These are phyloP conservation scores for Fusarium sp. DNA, from an alignment of 2,329 filamentous ascomycete genomes.

Conservation along the genomic window DNA sequence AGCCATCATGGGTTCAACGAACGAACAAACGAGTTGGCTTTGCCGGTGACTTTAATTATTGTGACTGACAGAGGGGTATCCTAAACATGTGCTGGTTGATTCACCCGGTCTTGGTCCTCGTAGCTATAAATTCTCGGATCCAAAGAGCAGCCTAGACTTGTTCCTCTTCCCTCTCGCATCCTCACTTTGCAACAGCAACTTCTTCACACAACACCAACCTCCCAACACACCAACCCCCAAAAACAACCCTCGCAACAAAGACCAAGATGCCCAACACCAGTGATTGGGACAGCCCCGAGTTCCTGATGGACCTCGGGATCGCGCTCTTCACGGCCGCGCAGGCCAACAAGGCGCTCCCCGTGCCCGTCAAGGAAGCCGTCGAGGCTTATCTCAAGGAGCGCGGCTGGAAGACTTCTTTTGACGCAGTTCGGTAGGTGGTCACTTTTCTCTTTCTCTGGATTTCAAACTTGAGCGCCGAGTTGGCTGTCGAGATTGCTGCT, in stretches of 20 bases:
- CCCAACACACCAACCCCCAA: not conserved
- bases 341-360: constrained; percentile 42
- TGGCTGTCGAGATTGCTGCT: not conserved
- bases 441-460: not conserved
- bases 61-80: not conserved
- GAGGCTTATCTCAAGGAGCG: constrained; percentile 48
- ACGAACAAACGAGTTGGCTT: not conserved
- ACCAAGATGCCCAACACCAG: constrained; percentile 37
- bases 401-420: constrained; percentile 56
- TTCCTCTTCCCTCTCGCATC: not conserved
- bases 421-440: constrained; percentile 57
- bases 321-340: constrained; percentile 49
- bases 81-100: not conserved
- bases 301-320: constrained; percentile 51
- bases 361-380: constrained; percentile 47
- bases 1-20: not conserved
- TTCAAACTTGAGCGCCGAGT: not conserved
- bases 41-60: not conserved
- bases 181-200: not conserved
- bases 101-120: not conserved
- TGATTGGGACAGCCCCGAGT: constrained; percentile 49
- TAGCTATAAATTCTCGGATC: not conserved
- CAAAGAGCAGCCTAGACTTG: not conserved
- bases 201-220: not conserved
- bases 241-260: not conserved